Evolutionary conservation across 2,329 filamentous ascomycete genomes (phyloP).

Genomic region (Verticillium zaregamsianum): DNA sequence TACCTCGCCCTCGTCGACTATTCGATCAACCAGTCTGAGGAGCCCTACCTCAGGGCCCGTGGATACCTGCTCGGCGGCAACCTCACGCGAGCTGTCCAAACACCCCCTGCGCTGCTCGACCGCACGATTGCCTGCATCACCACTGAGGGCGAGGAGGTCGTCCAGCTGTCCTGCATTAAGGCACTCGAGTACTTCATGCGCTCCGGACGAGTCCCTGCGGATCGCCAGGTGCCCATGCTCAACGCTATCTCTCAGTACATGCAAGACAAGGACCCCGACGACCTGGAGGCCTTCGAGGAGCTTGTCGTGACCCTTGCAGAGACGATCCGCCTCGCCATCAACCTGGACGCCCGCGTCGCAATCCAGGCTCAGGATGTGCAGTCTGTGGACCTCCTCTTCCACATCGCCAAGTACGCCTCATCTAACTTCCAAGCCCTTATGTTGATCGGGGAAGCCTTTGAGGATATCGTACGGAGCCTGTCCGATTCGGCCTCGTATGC

Average conservation of each 20-base stretch:
- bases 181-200: slow-evolving; percentile 67
- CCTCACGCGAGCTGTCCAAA: slow-evolving; percentile 65
- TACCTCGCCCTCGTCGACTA: slow-evolving; percentile 80
- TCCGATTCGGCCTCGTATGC: slow-evolving; percentile 67
- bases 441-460: slow-evolving; percentile 85
- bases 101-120: slow-evolving; percentile 63
- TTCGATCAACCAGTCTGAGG: slow-evolving; percentile 63
- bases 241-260: slow-evolving; percentile 70
- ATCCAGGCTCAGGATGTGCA: slow-evolving; percentile 62
- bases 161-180: slow-evolving; percentile 88
- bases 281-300: slow-evolving; percentile 86
- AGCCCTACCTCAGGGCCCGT: slow-evolving; percentile 77
- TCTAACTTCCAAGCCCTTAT: slow-evolving; percentile 88
- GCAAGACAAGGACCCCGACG: slow-evolving; percentile 71
- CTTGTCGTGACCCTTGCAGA: slow-evolving; percentile 87
- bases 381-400: slow-evolving; percentile 80
- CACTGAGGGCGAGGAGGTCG: slow-evolving; percentile 75
- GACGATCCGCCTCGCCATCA: slow-evolving; percentile 77
- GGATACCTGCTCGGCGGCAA: slow-evolving; percentile 84
- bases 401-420: slow-evolving; percentile 82
- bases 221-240: slow-evolving; percentile 58
- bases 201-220: slow-evolving; percentile 44
- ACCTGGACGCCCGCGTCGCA: slow-evolving; percentile 71
- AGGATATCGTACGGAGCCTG: slow-evolving; percentile 73
- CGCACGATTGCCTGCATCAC: slow-evolving; percentile 72